These are phyloP conservation scores for Pyrenochaeta sp. DNA, from an alignment of 2,329 filamentous ascomycete species.

Conservation along the genomic window DNA sequence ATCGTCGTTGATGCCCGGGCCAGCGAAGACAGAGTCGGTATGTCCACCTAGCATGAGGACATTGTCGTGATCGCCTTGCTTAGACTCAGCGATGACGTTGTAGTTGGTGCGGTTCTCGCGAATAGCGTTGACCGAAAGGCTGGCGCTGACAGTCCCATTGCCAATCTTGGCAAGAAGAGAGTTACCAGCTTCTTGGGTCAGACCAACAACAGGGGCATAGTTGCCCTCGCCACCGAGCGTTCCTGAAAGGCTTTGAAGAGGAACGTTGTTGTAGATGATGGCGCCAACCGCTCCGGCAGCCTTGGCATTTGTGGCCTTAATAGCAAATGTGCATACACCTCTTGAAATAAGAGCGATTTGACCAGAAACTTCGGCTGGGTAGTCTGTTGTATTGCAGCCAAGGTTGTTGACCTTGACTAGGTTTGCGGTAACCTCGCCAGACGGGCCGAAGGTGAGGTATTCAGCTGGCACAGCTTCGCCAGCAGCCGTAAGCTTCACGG, in stretches of 20 bases:
- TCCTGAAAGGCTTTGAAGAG: conserved; percentile 65
- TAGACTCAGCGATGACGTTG: conserved; percentile 50
- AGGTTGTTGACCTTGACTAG: conserved; percentile 68
- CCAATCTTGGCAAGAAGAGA: conserved; percentile 64
- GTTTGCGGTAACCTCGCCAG: conserved; percentile 66
- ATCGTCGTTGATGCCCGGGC: conserved; percentile 55
- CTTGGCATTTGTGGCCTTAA: conserved; percentile 72
- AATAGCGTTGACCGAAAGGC: conserved; percentile 53
- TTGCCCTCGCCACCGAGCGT: conserved; percentile 67
- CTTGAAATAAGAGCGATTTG: conserved; percentile 74
- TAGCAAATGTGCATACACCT: conserved; percentile 72
- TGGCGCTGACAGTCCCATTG: conserved; percentile 46
- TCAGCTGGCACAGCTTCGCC: conserved; percentile 33
- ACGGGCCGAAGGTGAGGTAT: conserved; percentile 66
- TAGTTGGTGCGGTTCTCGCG: conserved; percentile 58
- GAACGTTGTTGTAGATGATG: conserved; percentile 75
- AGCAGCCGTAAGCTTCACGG: conserved; percentile 32
- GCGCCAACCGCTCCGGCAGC: conserved; percentile 73
- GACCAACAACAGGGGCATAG: conserved; percentile 73
- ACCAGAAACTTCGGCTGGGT: conserved; percentile 63
- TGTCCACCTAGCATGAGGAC: conserved; percentile 53
- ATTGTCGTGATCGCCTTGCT: conserved; percentile 51
- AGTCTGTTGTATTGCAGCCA: conserved; percentile 71
- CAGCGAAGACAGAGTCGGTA: conserved; percentile 53
- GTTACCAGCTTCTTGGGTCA: conserved; percentile 67